Evolutionary conservation across 192 early-diverging fungal genomes (phyloP), one percentile per base, ranked within the genome.

Genomic region (Thamnidium elegans): DNA sequence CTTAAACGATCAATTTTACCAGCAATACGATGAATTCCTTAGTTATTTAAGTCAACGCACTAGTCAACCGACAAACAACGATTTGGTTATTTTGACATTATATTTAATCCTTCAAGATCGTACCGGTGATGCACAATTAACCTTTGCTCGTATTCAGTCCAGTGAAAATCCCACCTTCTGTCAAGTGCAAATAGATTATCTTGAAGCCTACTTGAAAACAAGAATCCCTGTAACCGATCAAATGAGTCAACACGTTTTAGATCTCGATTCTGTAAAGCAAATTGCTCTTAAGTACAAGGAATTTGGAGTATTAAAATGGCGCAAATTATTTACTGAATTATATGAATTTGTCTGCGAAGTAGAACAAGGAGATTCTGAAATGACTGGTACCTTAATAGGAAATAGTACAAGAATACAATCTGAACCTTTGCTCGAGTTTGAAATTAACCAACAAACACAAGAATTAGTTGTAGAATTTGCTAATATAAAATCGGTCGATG

Each of bases 81-180:
- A 82, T 59, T 51, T 76, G 7, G 42, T 78, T 5, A 63, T 73
- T 20, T 20, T 79, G 51, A 65, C 64, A 10, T 48, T 79, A 1
- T 82, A 82, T 53, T 61, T 82, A 3, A 8, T 82, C 10, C 62
- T 72, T 14, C 81, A 82, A 68, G 81, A 79, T 8, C 65, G 81
- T 17, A 66, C 79, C 45, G 47, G 60, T 7, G 81, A 82, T 30
- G 78, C 75, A 15, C 50, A 66, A 46, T 11, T 45, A 66, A 4
- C 50, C 42, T 14, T 32, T 34, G 10, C n/a, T 62, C 58, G 67
- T 79, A 31, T 44, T 50, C 21, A 44, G 19, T 10, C 31, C 43
- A 64, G 69, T 21, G 39, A 10, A 15, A 26, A 23, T 53, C n/a
- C 48, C 15, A 43, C 67, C 21, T 67, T 68, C 14, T 45, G 66